Evolutionary conservation across 495 filamentous ascomycete genomes (phyloP).

Genomic region (Aspergillus saccharolyticus): DNA sequence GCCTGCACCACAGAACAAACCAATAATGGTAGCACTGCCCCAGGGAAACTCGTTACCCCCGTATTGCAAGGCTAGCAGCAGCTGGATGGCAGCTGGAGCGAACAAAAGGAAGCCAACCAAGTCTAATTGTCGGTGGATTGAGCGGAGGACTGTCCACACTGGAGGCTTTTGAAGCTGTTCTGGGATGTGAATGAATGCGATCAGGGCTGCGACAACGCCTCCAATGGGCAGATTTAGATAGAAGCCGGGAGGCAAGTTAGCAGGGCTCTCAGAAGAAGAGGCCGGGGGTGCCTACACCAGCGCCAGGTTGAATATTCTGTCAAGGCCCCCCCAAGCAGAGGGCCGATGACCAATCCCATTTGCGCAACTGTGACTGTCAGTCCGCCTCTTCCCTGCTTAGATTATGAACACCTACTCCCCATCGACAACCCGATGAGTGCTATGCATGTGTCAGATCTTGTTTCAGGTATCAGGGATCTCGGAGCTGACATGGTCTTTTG

Average conservation of each 20-base stretch:
- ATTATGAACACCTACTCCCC: neutral
- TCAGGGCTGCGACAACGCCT: constrained; percentile 43
- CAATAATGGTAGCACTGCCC: constrained; percentile 35
- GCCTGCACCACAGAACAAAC: constrained; percentile 42
- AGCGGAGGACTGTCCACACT: neutral
- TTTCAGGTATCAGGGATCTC: neutral
- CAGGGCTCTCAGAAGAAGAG: neutral
- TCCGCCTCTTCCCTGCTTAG: neutral
- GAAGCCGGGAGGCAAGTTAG: constrained; percentile 32
- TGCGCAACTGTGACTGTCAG: neutral
- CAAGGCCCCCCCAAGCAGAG: constrained; percentile 43
- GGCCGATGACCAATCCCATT: constrained; percentile 39
- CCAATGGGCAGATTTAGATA: constrained; percentile 61
- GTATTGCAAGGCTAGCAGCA: constrained; percentile 42
- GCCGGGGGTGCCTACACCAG: constrained; percentile 48
- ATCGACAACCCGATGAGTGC: constrained; percentile 11
- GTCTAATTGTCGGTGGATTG: constrained; percentile 23
- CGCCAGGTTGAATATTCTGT: constrained; percentile 55
- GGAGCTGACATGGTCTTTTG: neutral
- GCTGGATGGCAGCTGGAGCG: constrained; percentile 30
- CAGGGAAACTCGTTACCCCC: constrained; percentile 34
- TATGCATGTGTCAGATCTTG: neutral
- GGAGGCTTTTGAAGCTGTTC: neutral
- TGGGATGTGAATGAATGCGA: constrained; percentile 32
- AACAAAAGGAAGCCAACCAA: constrained; percentile 36